Evolutionary conservation across 257 asterid genomes (phyloP).

Genomic region (Schizonepeta tenuifolia): DNA sequence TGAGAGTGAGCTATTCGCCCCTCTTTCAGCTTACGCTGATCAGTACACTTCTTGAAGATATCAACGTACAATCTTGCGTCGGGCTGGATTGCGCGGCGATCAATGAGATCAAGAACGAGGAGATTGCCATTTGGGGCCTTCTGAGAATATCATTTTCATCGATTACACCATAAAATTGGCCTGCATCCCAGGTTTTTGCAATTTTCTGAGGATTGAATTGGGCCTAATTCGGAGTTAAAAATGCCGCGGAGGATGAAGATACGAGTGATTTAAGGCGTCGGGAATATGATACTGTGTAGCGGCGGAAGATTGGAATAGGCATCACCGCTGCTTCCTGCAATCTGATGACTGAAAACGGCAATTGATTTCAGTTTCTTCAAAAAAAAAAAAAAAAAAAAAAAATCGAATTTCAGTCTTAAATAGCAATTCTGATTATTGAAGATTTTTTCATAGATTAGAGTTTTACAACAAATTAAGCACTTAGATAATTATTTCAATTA

Average conservation of each 20-base stretch:
- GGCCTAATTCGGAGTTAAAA: conserved; percentile 28
- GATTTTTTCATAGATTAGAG: too few species aligned
- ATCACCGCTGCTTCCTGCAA: neutral
- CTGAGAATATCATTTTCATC: conserved; percentile 47
- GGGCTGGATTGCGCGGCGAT: conserved; percentile 53
- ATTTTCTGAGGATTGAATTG: conserved; percentile 25
- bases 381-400: too few species aligned
- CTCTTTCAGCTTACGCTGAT: conserved; percentile 52
- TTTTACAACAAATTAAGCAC: neutral
- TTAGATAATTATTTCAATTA: too few species aligned
- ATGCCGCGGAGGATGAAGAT: conserved; percentile 13
- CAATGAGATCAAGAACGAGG: conserved; percentile 58
- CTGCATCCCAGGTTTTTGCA: neutral
- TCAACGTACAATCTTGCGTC: conserved; percentile 53
- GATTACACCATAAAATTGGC: conserved; percentile 35
- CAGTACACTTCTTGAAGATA: conserved; percentile 62
- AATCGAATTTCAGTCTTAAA: too few species aligned
- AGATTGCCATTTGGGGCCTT: conserved; percentile 50
- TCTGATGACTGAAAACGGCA: neutral
- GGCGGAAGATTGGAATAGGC: conserved; percentile 4
- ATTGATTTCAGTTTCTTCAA: too few species aligned
- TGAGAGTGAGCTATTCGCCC: conserved; percentile 64
- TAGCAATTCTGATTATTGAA: too few species aligned
- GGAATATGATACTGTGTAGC: neutral
- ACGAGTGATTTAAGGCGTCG: conserved; percentile 8